These are phyloP conservation scores for Fonsecaea erecta DNA, from an alignment of 2,329 filamentous ascomycete genomes.

Conservation along the genomic window DNA sequence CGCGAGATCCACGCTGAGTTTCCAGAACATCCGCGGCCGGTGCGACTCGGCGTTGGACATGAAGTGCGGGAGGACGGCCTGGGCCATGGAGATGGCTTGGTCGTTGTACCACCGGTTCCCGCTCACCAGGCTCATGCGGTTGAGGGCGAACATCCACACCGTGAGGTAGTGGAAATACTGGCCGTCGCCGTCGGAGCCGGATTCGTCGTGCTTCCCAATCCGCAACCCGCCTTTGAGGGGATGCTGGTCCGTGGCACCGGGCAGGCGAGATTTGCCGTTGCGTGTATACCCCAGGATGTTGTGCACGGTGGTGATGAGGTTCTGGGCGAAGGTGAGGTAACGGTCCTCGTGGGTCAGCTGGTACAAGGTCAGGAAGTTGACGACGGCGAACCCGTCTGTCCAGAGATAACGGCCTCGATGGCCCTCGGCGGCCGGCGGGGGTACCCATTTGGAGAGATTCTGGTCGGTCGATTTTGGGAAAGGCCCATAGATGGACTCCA, in stretches of 20 bases:
- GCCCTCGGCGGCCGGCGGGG: slow-evolving; percentile 58
- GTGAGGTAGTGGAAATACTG: slow-evolving; percentile 68
- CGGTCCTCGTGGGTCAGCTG: slow-evolving; percentile 45
- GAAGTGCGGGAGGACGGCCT: slow-evolving; percentile 59
- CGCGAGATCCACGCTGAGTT: slow-evolving; percentile 58
- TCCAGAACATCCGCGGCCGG: slow-evolving; percentile 59
- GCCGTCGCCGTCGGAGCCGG: slow-evolving; percentile 60
- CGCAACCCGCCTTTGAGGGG: slow-evolving; percentile 61
- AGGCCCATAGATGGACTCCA: slow-evolving; percentile 49
- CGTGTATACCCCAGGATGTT: slow-evolving; percentile 58
- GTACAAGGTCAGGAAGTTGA: slow-evolving; percentile 63
- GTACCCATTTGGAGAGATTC: slow-evolving; percentile 48
- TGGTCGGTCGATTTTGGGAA: slow-evolving; percentile 43
- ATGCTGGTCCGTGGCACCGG: slow-evolving; percentile 57
- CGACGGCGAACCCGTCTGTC: slow-evolving; percentile 65
- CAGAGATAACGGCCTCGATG: slow-evolving; percentile 64
- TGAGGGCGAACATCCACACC: slow-evolving; percentile 67
- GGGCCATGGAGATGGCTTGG: slow-evolving; percentile 58
- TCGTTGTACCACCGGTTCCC: slow-evolving; percentile 55
- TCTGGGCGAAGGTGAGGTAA: slow-evolving; percentile 57
- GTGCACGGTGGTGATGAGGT: slow-evolving; percentile 59
- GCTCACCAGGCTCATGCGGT: slow-evolving; percentile 57
- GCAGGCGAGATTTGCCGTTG: slow-evolving; percentile 53
- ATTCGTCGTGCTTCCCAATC: slow-evolving; percentile 60
- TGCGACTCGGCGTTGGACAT: slow-evolving; percentile 46